Evolutionary conservation across 345 rosid genomes (phyloP), one percentile per base, ranked within the genome.

Genomic region (Gossypium anomalum): DNA sequence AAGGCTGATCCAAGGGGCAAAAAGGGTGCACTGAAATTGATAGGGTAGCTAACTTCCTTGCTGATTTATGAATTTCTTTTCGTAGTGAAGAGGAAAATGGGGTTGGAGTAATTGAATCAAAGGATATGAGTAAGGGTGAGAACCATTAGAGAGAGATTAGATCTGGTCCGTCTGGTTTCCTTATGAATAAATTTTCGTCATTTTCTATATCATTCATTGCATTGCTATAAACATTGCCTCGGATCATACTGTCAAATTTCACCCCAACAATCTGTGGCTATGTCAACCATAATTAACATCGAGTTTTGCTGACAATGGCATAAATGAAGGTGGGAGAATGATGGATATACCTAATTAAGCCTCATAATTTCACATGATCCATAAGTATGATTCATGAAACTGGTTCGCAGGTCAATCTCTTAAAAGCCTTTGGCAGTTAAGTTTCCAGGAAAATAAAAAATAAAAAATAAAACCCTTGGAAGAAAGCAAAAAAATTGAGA

Each of bases 11-110:
- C 71, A 45, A 49, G 22, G 38, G 71, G 71, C 52, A 1, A 44
- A 67, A 45, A 67, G 47, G 15, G 71, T 45, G 55, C 53, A 45
- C 19, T n/a, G 71, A 67, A 22, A 67, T 19, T 14, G 71, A 45
- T 27, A 43, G 34, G 45, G 71, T 67, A 55, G 55, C 55, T 10
- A 67, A 67, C 55, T 41, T 16, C 5, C n/a, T 67, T 45, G 17
- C 38, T 11, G 71, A 45, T 67, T 25, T 67, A 67, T 45, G 55
- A 45, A 45, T 22, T 67, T 44, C 17, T 20, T 67, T 20, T 45
- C 9, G 52, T 0, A 7, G 29, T 12, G 23, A 65, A n/a, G 27
- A 65, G 44, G 55, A 67, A 20, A 29, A 44, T 19, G 71, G 71
- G 71, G 8, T 4, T 67, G 71, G 55, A 20, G 17, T 67, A 67